A percentile compares a stretch with the other conserved stretches of the same genome.
Evolutionary conservation across 2,329 filamentous ascomycete species (phyloP).

Genomic region (Hymenoscyphus infarciens): DNA sequence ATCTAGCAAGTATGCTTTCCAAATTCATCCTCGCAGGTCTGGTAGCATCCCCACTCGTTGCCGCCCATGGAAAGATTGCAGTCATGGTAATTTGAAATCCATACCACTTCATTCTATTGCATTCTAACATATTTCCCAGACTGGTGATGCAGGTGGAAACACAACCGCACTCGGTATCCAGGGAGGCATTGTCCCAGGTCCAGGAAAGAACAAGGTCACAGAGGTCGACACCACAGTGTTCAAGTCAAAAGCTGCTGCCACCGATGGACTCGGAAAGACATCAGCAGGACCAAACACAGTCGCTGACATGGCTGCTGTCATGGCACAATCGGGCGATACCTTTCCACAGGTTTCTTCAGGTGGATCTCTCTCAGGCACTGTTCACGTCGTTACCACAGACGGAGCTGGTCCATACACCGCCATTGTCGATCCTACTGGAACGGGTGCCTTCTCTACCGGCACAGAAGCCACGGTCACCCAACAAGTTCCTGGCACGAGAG

Average conservation of each 20-base stretch:
- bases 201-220: slow-evolving; percentile 41
- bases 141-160: slow-evolving; percentile 42
- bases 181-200: slow-evolving; percentile 40
- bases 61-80: slow-evolving; percentile 58
- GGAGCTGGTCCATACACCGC: slow-evolving; percentile 55
- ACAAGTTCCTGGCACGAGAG: slow-evolving; percentile 45
- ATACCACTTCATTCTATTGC: neutral
- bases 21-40: slow-evolving; percentile 37
- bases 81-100: slow-evolving; percentile 24
- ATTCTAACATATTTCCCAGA: slow-evolving; percentile 19
- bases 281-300: slow-evolving; percentile 53
- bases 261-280: slow-evolving; percentile 56
- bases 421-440: slow-evolving; percentile 60
- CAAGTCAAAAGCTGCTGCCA: slow-evolving; percentile 49
- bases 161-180: slow-evolving; percentile 42
- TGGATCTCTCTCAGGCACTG: slow-evolving; percentile 56
- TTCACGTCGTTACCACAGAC: slow-evolving; percentile 66
- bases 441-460: slow-evolving; percentile 47
- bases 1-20: slow-evolving; percentile 27
- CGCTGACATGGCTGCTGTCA: slow-evolving; percentile 53
- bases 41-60: slow-evolving; percentile 51
- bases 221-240: slow-evolving; percentile 48
- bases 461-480: slow-evolving; percentile 51
- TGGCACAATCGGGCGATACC: slow-evolving; percentile 50
- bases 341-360: slow-evolving; percentile 58